Conservation (phyloP, 2,329 filamentous ascomycete species). For the Colletotrichum noveboracense region DNA sequence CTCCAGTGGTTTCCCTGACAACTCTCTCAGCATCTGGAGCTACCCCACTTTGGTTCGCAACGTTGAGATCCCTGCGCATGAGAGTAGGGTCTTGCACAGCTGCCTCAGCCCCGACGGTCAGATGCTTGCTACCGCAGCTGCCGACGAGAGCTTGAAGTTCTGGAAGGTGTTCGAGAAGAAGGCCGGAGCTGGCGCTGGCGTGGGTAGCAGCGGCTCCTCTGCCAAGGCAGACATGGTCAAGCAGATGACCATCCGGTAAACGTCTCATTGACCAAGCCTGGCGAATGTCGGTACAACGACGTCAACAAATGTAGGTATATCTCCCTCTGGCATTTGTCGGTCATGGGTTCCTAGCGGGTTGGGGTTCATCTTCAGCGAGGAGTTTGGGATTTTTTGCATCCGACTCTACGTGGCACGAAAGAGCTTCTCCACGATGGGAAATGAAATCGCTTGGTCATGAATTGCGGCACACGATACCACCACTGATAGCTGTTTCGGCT, state of each 20-base stretch:
- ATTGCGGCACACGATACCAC: slow-evolving; percentile 11
- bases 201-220: slow-evolving; percentile 70
- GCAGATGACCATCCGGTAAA: slow-evolving; percentile 91
- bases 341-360: slow-evolving; percentile 37
- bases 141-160: slow-evolving; percentile 98
- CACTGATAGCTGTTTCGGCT: neutral
- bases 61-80: slow-evolving; percentile 96
- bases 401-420: slow-evolving; percentile 56
- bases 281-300: slow-evolving; percentile 24
- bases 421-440: slow-evolving; percentile 45
- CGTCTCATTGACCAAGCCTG: slow-evolving; percentile 13
- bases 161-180: slow-evolving; percentile 99
- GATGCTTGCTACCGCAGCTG: slow-evolving; percentile 94
- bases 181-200: slow-evolving; percentile 74
- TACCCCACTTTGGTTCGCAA: slow-evolving; percentile 97
- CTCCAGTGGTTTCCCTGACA: slow-evolving; percentile 98
- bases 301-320: slow-evolving; percentile 52
- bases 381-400: slow-evolving; percentile 49
- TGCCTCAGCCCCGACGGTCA: slow-evolving; percentile 96
- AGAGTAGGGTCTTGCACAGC: slow-evolving; percentile 95
- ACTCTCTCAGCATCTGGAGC: slow-evolving; percentile 98
- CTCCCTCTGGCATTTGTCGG: slow-evolving; percentile 45
- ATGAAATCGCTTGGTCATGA: slow-evolving; percentile 24
- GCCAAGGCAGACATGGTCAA: slow-evolving; percentile 87
- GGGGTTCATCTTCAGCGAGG: slow-evolving; percentile 51